Base-by-base conservation (phyloP, 192 early-diverging fungal species). In the Phlyctochytrium planicorne region DNA sequence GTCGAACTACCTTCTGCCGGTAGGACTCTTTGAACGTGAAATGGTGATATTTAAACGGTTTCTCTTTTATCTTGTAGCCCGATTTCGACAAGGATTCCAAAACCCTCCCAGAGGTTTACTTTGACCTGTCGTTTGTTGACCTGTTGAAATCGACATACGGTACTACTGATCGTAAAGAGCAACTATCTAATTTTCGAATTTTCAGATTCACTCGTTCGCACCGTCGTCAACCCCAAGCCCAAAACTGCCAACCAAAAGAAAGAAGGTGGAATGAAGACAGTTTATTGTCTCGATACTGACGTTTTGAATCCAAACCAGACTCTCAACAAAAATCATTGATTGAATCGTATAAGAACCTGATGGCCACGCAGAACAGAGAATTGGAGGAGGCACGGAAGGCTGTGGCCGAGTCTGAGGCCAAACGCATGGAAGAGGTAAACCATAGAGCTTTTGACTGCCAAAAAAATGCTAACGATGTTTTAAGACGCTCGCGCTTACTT, bases 121-220 rank as follows among this genome's bases (percentile, higher is more conserved):
- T 98, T 78, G 94, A 95, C 78, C 82, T 82, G 56, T 72, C 84
- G 10, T 95, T 96, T 81, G 88, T 90, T 16, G 91, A 95, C 24
- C 79, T 96, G 65, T 88, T 96, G 73, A 93, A 92, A 70, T 68
- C 82, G 36, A 89, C 82, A 27, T 90, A 89, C 70, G 94, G 94
- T 91, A 82, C 29, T 20, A 56, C 34, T 67, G 52, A 3, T 62
- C 34, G 10, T 62, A 20, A 50, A 50, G 40, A 50, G 29, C n/a
- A 27, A 20, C n/a, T n/a, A 31, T 53, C 25, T 66, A 20, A 34
- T 12, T 34, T 14, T 59, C 10, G 12, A 4, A 53, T 53, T 17
- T n/a, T n/a, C 36, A 71, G 69, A 71, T 37, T 63, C 69, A 6
- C 55, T 71, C 53, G 59, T 71, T 35, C 47, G 63, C 10, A 20